Conservation (phyloP, 139 green algal species). For the Picochlorum sp. region DNA sequence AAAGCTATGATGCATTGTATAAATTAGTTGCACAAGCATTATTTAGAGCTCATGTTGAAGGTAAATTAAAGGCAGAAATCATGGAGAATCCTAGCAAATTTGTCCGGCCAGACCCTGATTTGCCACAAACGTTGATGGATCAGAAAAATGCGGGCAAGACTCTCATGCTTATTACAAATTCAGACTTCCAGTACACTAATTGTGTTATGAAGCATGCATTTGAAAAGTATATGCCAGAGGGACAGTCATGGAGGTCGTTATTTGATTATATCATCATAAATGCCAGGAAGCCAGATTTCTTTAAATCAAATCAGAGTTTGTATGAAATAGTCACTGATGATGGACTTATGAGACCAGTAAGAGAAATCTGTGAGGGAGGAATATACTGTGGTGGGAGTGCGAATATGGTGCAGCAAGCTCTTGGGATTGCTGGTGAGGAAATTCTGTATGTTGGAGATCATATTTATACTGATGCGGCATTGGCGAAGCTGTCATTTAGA, state of each 20-base stretch:
- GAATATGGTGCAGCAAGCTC: slow-evolving; percentile 76
- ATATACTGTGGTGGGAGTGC: slow-evolving; percentile 83
- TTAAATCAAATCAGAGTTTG: slow-evolving; percentile 65
- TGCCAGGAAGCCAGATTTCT: slow-evolving; percentile 91
- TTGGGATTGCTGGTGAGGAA: slow-evolving; percentile 77
- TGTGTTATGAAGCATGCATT: slow-evolving; percentile 85
- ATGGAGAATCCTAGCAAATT: slow-evolving; percentile 66
- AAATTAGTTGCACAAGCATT: slow-evolving; percentile 69
- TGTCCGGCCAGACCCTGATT: slow-evolving; percentile 76
- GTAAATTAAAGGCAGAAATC: slow-evolving; percentile 87
- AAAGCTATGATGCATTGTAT: slow-evolving; percentile 58
- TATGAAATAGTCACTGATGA: slow-evolving; percentile 89
- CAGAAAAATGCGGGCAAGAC: slow-evolving; percentile 76
- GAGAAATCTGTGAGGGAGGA: slow-evolving; percentile 39
- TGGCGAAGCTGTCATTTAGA: slow-evolving; percentile 5
- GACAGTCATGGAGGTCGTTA: slow-evolving; percentile 81
- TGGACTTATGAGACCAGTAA: slow-evolving; percentile 78
- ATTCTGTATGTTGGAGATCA: slow-evolving; percentile 82
- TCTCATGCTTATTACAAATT: slow-evolving; percentile 94
- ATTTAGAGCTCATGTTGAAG: slow-evolving; percentile 88
- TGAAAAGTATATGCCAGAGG: slow-evolving; percentile 53
- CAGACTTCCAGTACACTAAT: slow-evolving; percentile 75
- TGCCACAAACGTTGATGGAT: slow-evolving; percentile 78
- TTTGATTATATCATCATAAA: slow-evolving; percentile 91
- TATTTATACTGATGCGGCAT: slow-evolving; percentile 10